These are phyloP conservation scores for Capsella rubella DNA, from an alignment of 441 rosid species.

Conservation along the genomic window DNA sequence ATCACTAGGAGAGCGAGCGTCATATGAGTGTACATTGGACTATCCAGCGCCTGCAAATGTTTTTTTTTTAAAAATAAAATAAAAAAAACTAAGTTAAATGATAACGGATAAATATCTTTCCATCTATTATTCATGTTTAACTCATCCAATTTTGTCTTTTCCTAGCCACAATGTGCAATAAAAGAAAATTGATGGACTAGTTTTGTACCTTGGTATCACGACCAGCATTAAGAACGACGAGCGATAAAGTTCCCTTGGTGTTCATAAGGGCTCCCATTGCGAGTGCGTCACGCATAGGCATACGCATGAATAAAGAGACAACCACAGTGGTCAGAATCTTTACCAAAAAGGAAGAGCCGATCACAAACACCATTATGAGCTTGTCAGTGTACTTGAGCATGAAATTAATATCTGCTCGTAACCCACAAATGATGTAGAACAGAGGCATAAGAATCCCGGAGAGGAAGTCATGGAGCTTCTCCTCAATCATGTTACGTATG, in stretches of 20 bases:
- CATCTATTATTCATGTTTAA: background rate
- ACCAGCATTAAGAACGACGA: constrained; percentile 58
- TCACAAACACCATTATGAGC: constrained; percentile 26
- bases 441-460: constrained; percentile 60
- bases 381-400: constrained; percentile 24
- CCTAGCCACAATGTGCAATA: background rate
- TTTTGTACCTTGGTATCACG: constrained; percentile 52
- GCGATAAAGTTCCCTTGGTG: constrained; percentile 62
- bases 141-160: background rate
- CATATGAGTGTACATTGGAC: constrained; percentile 45
- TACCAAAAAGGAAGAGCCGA: constrained; percentile 41
- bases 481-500: constrained; percentile 48
- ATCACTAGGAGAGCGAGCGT: constrained; percentile 38
- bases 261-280: constrained; percentile 67
- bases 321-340: constrained; percentile 50
- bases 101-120: background rate
- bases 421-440: constrained; percentile 60
- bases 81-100: too few species aligned
- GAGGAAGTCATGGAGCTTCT: constrained; percentile 60
- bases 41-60: constrained; percentile 24
- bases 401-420: constrained; percentile 38
- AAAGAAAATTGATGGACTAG: background rate
- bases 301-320: constrained; percentile 45
- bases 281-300: constrained; percentile 55
- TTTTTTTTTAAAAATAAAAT: too few species aligned